phyloP scores from a whole-genome alignment of 2,329 filamentous ascomycete species.

The Microdochium bolleyi region DNA sequence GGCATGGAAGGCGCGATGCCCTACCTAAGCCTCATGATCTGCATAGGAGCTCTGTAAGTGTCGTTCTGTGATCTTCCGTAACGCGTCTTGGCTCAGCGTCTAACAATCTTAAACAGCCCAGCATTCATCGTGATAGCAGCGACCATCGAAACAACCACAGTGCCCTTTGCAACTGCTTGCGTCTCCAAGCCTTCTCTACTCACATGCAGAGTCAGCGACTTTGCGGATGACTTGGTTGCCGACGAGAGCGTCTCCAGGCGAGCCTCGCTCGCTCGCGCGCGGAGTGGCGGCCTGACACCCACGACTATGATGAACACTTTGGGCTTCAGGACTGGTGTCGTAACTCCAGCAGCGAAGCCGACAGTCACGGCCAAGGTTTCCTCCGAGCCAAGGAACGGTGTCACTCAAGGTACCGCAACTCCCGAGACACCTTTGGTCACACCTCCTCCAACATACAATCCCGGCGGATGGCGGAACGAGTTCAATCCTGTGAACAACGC shows the following conservation, averaged over 20 bases:
- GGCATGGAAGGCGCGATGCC: conserved; percentile 17
- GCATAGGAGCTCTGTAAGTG: conserved; percentile 20
- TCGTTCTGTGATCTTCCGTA: not conserved
- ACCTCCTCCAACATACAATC: not conserved
- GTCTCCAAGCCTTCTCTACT: conserved; percentile 15
- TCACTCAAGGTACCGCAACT: not conserved
- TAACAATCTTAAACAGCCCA: conserved; percentile 8
- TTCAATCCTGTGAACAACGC: not conserved
- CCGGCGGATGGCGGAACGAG: not conserved
- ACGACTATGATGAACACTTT: not conserved
- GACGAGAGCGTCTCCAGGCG: conserved; percentile 1
- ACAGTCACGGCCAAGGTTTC: not conserved
- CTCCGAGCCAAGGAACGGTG: not conserved
- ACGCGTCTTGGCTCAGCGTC: conserved; percentile 1
- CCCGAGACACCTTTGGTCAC: not conserved
- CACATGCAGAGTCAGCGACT: conserved; percentile 12
- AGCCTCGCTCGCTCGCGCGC: not conserved
- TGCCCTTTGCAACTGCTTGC: conserved; percentile 17
- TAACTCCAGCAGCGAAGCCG: not conserved
- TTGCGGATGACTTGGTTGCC: conserved; percentile 12
- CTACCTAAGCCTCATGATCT: conserved; percentile 20
- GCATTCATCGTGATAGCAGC: conserved; percentile 18
- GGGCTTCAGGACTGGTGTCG: not conserved
- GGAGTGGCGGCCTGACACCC: not conserved
- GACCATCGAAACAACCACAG: conserved; percentile 18